A percentile compares a stretch with the other conserved stretches of the same genome.
Conservation (phyloP, 768 basidiomycete genomes). For the Austroboletus festivus region DNA sequence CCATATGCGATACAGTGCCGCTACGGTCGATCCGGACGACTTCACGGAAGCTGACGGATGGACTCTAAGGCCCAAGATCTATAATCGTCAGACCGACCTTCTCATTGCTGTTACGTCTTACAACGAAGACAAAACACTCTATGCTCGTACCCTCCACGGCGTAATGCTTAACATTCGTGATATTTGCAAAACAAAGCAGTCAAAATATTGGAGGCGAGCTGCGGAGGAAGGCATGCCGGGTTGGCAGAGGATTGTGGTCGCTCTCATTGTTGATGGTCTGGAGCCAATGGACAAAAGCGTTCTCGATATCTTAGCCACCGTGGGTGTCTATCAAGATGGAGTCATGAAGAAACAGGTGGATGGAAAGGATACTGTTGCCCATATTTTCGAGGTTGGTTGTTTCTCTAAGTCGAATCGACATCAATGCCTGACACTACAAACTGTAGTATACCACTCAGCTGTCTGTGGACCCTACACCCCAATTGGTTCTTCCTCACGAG, state of each 20-base stretch:
- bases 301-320: constrained; percentile 81
- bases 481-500: constrained; percentile 84
- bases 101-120: constrained; percentile 94
- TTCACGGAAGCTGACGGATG: constrained; percentile 78
- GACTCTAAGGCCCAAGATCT: constrained; percentile 79
- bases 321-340: constrained; percentile 93
- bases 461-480: constrained; percentile 87
- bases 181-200: constrained; percentile 94
- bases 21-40: constrained; percentile 89
- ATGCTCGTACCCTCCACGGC: constrained; percentile 87
- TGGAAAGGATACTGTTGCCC: constrained; percentile 84
- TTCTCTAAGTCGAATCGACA: background rate
- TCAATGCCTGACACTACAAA: constrained; percentile 4
- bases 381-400: constrained; percentile 82
- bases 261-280: constrained; percentile 88
- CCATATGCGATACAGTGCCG: constrained; percentile 94
- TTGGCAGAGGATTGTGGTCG: constrained; percentile 91
- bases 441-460: constrained; percentile 92
- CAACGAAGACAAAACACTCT: constrained; percentile 91
- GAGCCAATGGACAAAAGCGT: constrained; percentile 96
- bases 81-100: constrained; percentile 87
- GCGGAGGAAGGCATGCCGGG: constrained; percentile 81
- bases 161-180: constrained; percentile 98
- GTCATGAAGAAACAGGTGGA: constrained; percentile 93
- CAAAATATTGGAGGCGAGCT: constrained; percentile 83